Evolutionary conservation across 805 yeast genomes (phyloP).

Genomic region (Candida jianshihensis): DNA sequence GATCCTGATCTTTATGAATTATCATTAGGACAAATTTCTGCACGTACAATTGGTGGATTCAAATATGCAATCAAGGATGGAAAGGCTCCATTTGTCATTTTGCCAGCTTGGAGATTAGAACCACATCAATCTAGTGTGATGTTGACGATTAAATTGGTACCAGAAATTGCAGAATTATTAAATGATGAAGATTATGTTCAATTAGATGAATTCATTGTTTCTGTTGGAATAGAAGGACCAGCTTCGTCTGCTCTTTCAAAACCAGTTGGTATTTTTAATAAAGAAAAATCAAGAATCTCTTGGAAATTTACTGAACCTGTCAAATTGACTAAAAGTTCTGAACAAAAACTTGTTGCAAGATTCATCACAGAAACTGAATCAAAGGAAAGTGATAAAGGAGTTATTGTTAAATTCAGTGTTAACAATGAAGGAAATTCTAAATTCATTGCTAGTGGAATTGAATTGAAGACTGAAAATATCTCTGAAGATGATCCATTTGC

Average conservation of each 20-base stretch:
- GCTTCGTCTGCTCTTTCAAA: constrained; percentile 74
- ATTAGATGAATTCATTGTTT: constrained; percentile 32
- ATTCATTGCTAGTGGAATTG: constrained; percentile 35
- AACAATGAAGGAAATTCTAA: constrained; percentile 36
- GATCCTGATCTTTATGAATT: constrained; percentile 36
- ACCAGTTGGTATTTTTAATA: constrained; percentile 88
- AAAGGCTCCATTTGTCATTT: constrained; percentile 59
- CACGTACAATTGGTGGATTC: constrained; percentile 72
- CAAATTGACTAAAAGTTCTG: constrained; percentile 29
- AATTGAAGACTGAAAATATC: constrained; percentile 30
- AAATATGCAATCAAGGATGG: constrained; percentile 57
- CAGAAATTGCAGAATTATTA: constrained; percentile 32
- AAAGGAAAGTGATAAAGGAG: constrained; percentile 67
- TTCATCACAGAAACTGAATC: constrained; percentile 71
- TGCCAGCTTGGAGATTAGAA: constrained; percentile 90
- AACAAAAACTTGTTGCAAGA: constrained; percentile 77
- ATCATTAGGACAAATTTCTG: constrained; percentile 43
- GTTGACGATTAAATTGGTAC: constrained; percentile 56
- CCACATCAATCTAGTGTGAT: constrained; percentile 79
- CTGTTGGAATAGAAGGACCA: constrained; percentile 56
- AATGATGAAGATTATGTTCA: constrained; percentile 29
- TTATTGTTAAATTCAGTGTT: constrained; percentile 58
- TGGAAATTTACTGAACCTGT: constrained; percentile 61
- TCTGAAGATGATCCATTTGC: constrained; percentile 34
- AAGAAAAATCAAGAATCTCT: constrained; percentile 77